These are phyloP conservation scores for Pyricularia grisea DNA, from an alignment of 2,329 filamentous ascomycete genomes.

Conservation along the genomic window DNA sequence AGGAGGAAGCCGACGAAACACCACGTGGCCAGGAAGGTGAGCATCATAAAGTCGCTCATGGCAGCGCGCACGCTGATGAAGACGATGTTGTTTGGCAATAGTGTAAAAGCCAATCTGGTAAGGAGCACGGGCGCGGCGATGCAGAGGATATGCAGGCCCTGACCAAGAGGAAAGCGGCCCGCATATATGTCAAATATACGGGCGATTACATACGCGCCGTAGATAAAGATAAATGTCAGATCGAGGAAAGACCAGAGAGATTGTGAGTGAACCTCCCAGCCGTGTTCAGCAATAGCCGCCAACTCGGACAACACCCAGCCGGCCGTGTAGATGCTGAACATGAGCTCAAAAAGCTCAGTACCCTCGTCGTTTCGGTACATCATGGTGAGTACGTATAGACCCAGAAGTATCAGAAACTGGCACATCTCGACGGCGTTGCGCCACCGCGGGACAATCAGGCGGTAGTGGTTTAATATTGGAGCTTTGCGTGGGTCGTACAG, in stretches of 20 bases:
- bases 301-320: slow-evolving; percentile 76
- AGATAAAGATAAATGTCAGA: slow-evolving; percentile 66
- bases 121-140: slow-evolving; percentile 71
- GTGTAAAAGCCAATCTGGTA: slow-evolving; percentile 71
- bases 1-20: slow-evolving; percentile 77
- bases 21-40: slow-evolving; percentile 69
- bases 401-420: slow-evolving; percentile 63
- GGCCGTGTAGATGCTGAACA: slow-evolving; percentile 64
- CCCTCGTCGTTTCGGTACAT: slow-evolving; percentile 48
- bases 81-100: slow-evolving; percentile 76
- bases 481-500: slow-evolving; percentile 70
- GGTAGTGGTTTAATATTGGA: slow-evolving; percentile 74
- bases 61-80: slow-evolving; percentile 75
- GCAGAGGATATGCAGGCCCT: slow-evolving; percentile 69
- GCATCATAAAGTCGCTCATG: slow-evolving; percentile 76
- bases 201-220: slow-evolving; percentile 56
- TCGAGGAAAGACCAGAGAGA: slow-evolving; percentile 86
- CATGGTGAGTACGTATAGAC: slow-evolving; percentile 67
- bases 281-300: slow-evolving; percentile 67
- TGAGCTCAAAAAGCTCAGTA: slow-evolving; percentile 49
- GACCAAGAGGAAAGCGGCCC: slow-evolving; percentile 35
- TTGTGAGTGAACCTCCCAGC: slow-evolving; percentile 71
- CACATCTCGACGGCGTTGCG: slow-evolving; percentile 65
- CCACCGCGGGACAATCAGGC: slow-evolving; percentile 71
- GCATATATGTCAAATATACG: slow-evolving; percentile 55